A percentile compares a stretch with the other conserved stretches of the same genome.
These are phyloP conservation scores for Brassica balearica DNA, from an alignment of 441 rosid genomes.

Conservation along the genomic window DNA sequence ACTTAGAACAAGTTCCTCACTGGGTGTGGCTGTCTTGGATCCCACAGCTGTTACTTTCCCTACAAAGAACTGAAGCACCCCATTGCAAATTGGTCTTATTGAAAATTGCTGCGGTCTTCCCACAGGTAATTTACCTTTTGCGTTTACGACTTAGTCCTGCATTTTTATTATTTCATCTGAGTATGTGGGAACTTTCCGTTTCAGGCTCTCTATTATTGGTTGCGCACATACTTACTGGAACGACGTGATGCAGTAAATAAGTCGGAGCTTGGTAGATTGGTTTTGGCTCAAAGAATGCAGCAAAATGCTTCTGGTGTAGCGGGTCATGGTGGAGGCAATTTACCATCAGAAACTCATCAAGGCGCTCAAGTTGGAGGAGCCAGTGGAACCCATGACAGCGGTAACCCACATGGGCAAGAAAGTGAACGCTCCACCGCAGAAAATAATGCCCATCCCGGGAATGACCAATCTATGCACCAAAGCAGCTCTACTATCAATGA, in stretches of 20 bases:
- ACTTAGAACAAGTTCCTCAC: slow-evolving; percentile 88
- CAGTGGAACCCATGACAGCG: slow-evolving; percentile 76
- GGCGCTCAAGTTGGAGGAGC: slow-evolving; percentile 62
- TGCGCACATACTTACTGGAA: slow-evolving; percentile 96
- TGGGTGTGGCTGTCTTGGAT: slow-evolving; percentile 99
- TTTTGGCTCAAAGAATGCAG: slow-evolving; percentile 93
- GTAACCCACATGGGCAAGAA: slow-evolving; percentile 83
- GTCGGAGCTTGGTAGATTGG: slow-evolving; percentile 76
- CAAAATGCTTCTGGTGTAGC: slow-evolving; percentile 64
- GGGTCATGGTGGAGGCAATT: slow-evolving; percentile 63
- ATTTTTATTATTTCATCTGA: slow-evolving; percentile 24
- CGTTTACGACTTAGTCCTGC: not conserved
- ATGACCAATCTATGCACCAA: slow-evolving; percentile 78
- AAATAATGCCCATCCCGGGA: slow-evolving; percentile 63
- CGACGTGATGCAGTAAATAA: slow-evolving; percentile 97
- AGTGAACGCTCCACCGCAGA: slow-evolving; percentile 69
- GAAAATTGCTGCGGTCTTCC: slow-evolving; percentile 83
- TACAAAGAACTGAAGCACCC: slow-evolving; percentile 94
- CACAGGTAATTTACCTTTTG: slow-evolving; percentile 62
- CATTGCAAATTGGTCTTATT: slow-evolving; percentile 92
- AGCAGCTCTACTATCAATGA: slow-evolving; percentile 69
- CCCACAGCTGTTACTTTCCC: slow-evolving; percentile 91
- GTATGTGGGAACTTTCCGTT: slow-evolving; percentile 31
- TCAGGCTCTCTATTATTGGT: slow-evolving; percentile 98
- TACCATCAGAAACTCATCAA: slow-evolving; percentile 75